A percentile compares a stretch with the other conserved stretches of the same genome.
Evolutionary conservation across 2,329 filamentous ascomycete genomes (phyloP).

Genomic region (Penicillium sclerotigenum): DNA sequence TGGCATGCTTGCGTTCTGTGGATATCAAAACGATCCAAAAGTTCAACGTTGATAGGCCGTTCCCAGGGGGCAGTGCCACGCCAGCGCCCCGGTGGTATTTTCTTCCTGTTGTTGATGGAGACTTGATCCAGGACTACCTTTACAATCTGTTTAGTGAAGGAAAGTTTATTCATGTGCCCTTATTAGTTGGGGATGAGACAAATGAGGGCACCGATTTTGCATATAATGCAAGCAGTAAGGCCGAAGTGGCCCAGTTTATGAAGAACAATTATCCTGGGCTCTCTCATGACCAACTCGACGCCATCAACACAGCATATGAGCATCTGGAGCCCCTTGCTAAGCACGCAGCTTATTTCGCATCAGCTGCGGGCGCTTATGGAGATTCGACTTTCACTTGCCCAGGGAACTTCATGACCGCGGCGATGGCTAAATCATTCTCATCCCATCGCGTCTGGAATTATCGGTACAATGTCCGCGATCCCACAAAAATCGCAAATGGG

Average conservation of each 20-base stretch:
- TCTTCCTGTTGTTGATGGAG: slow-evolving; percentile 54
- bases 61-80: slow-evolving; percentile 36
- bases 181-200: slow-evolving; percentile 50
- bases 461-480: slow-evolving; percentile 47
- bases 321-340: slow-evolving; percentile 28
- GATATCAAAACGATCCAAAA: slow-evolving; percentile 43
- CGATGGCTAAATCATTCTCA: slow-evolving; percentile 24
- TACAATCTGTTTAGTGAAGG: slow-evolving; percentile 51
- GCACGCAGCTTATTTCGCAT: slow-evolving; percentile 37
- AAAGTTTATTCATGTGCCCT: slow-evolving; percentile 54
- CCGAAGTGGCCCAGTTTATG: slow-evolving; percentile 53
- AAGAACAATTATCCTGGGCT: slow-evolving; percentile 56
- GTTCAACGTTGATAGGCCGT: slow-evolving; percentile 41
- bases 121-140: slow-evolving; percentile 51
- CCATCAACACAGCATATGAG: slow-evolving; percentile 55
- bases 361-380: slow-evolving; percentile 40
- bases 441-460: slow-evolving; percentile 45
- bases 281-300: slow-evolving; percentile 46
- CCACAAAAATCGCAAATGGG: slow-evolving; percentile 35
- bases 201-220: slow-evolving; percentile 49
- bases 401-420: slow-evolving; percentile 41
- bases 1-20: slow-evolving; percentile 47
- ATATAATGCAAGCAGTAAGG: slow-evolving; percentile 44
- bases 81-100: slow-evolving; percentile 52
- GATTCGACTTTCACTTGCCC: slow-evolving; percentile 52